These are phyloP conservation scores for Climacium dendroides DNA, from an alignment of 225 moss, liverwort and hornwort species.

Conservation along the genomic window DNA sequence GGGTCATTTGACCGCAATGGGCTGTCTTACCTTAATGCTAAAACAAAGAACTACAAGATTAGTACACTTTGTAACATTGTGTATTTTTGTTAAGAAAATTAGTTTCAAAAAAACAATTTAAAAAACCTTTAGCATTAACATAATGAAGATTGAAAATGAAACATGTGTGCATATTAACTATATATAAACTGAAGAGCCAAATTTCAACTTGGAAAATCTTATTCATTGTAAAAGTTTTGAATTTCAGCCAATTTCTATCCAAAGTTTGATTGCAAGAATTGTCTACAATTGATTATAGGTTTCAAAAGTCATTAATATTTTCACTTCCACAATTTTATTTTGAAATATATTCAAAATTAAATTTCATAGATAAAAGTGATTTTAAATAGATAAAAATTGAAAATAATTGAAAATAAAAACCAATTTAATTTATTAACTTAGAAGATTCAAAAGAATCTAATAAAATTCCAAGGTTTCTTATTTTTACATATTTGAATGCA, in stretches of 20 bases:
- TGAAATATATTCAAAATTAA: not conserved
- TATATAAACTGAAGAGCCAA: too few species aligned
- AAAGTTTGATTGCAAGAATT: not conserved
- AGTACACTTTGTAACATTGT: too few species aligned
- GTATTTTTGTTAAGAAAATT: not conserved
- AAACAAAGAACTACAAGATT: too few species aligned
- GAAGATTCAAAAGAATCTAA: not conserved
- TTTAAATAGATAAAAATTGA: not conserved
- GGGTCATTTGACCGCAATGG: too few species aligned
- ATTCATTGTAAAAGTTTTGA: not conserved
- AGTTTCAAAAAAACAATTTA: not conserved
- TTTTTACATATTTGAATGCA: not conserved
- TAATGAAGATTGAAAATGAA: too few species aligned
- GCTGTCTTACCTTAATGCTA: too few species aligned
- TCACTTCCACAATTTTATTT: not conserved
- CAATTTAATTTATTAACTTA: not conserved
- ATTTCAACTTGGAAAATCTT: not conserved
- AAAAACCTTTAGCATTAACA: not conserved
- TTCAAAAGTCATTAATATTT: not conserved
- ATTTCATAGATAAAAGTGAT: not conserved
- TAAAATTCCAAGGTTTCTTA: not conserved
- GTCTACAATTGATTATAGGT: not conserved
- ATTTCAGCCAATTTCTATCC: too few species aligned
- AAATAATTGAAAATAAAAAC: not conserved
- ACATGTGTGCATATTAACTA: not conserved